Evolutionary conservation across 345 rosid species (phyloP).

Genomic region (Carallia brachiata): DNA sequence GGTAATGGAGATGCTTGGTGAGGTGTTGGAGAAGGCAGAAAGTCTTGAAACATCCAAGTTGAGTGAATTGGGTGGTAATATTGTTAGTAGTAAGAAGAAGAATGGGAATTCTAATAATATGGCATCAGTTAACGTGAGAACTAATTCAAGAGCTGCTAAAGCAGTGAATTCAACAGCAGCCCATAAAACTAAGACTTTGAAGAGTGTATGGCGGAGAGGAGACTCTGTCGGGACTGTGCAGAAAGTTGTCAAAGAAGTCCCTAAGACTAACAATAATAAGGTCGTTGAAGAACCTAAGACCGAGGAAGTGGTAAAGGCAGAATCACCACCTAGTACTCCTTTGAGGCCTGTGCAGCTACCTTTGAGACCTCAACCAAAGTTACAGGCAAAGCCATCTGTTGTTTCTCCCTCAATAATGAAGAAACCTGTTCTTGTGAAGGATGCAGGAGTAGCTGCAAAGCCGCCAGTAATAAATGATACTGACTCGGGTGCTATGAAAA

Average conservation of each 20-base stretch:
- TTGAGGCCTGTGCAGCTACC: conserved; percentile 54
- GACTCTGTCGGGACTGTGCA: conserved; percentile 60
- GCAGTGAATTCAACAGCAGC: conserved; percentile 29
- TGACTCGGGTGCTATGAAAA: conserved; percentile 39
- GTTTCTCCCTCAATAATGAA: conserved; percentile 54
- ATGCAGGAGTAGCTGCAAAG: conserved; percentile 66
- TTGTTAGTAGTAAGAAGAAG: conserved; percentile 24
- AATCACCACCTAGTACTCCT: conserved; percentile 38
- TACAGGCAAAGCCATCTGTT: conserved; percentile 69
- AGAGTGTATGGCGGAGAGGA: conserved; percentile 97
- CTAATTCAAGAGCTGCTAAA: conserved; percentile 32
- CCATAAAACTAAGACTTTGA: conserved; percentile 58
- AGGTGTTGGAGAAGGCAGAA: conserved; percentile 89
- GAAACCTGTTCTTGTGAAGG: conserved; percentile 70
- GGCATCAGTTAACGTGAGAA: conserved; percentile 25
- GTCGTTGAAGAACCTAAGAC: conserved; percentile 26
- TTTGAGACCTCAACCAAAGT: conserved; percentile 61
- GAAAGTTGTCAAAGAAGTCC: conserved; percentile 59
- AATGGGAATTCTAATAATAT: conserved; percentile 34
- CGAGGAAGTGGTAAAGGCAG: conserved; percentile 30
- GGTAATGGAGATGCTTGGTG: conserved; percentile 80
- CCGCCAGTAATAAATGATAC: conserved; percentile 34
- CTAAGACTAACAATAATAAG: conserved; percentile 37
- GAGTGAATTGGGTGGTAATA: conserved; percentile 1
- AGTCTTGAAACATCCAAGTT: conserved; percentile 56